Base-by-base conservation (phyloP, 208 protist species). In the Angomonas ambiguus region DNA sequence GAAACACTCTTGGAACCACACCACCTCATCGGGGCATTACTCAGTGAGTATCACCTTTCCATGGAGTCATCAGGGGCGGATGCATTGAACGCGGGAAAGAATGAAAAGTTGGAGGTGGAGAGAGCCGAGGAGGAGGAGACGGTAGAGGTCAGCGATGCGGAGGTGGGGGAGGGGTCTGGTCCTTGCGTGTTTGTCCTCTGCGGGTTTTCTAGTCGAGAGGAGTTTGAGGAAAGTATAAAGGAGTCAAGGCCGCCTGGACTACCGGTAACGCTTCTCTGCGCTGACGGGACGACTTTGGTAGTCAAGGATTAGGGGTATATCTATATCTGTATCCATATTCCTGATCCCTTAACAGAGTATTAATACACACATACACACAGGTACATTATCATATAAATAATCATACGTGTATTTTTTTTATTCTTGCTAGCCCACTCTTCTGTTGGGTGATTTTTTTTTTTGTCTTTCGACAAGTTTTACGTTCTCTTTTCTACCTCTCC, bases 1-100 rank as follows among this genome's bases (percentile, higher is more conserved):
- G 82, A 88, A 6, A 57, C 38, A 13, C 25, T 84, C 31, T 33
- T 85, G 45, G 75, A 74, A 16, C 56, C 82, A 11, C 51, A 75
- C 31, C 78, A 85, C 62, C 20, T 82, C 55, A 30, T 88, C 0
- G 76, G 65, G 24, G 78, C 77, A n/a, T 41, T 80, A 30, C 34
- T 80, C 27, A 65, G 35, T 60, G 11, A 51, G 41, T 49, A 58
- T 31, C 20, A 4, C 8, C 45, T 53, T 24, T 53, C 45, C 10
- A 53, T 20, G 13, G 20, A 53, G 20, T 5, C 45, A 4, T 8
- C 8, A 22, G 3, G 20, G 3, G 45, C 5, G 8, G 35, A 5
- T 41, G 8, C 5, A 41, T 41, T 13, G 18, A 53, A 16, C 38
- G 38, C 38, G 38, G 38, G n/a, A n/a, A n/a, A n/a, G 30, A 62